phyloP scores from a whole-genome alignment of 352 stramenopile genomes.

The Globisporangium iwayamae region DNA sequence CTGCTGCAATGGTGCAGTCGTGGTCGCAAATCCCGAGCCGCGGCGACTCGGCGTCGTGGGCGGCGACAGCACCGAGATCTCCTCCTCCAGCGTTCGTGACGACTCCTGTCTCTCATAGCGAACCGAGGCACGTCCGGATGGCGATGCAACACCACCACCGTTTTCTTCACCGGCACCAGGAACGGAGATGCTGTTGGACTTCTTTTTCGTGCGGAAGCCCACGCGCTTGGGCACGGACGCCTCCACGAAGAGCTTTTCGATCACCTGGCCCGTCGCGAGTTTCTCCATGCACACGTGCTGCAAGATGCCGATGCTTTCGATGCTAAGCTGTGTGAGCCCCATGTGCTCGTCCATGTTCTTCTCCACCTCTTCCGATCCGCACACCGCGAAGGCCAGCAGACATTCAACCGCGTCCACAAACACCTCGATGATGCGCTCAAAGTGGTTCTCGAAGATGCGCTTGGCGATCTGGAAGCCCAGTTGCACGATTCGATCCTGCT shows the following conservation, averaged over 20 bases:
- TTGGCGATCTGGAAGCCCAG: conserved; percentile 87
- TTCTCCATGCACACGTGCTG: conserved; percentile 71
- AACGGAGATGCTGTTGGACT: conserved; percentile 18
- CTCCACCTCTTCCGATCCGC: conserved; percentile 63
- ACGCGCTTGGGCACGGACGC: conserved; percentile 38
- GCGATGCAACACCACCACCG: conserved; percentile 12
- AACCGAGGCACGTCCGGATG: conserved; percentile 26
- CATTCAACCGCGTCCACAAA: conserved; percentile 82
- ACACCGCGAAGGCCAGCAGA: conserved; percentile 75
- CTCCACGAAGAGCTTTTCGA: conserved; percentile 51
- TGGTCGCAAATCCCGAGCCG: conserved; percentile 24
- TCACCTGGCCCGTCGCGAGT: conserved; percentile 70
- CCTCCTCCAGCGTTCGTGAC: conserved; percentile 48
- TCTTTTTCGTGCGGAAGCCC: conserved; percentile 60
- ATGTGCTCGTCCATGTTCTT: conserved; percentile 45
- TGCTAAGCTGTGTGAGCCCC: conserved; percentile 59
- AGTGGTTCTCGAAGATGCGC: conserved; percentile 76
- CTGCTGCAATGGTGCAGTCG: neutral
- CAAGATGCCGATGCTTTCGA: conserved; percentile 64
- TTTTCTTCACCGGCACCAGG: conserved; percentile 1
- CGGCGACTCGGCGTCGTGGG: conserved; percentile 29
- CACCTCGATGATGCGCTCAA: conserved; percentile 70
- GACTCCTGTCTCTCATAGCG: conserved; percentile 73
- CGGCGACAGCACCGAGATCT: conserved; percentile 48
- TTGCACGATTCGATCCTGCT: conserved; percentile 75